These are phyloP conservation scores for Kazachstania viticola DNA, from an alignment of 805 yeast species.

Conservation along the genomic window DNA sequence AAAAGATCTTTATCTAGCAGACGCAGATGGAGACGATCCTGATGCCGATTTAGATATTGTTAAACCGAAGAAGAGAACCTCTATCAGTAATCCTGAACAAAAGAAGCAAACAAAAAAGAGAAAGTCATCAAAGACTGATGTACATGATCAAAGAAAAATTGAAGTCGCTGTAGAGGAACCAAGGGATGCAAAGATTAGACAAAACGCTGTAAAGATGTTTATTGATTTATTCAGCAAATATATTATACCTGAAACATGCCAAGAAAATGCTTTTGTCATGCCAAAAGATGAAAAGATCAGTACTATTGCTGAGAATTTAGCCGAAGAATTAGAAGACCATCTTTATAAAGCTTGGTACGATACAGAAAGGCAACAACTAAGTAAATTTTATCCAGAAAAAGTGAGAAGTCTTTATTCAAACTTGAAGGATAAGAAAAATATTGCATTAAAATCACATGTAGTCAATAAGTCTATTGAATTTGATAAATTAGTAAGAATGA, in stretches of 20 bases:
- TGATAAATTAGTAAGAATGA: constrained; percentile 47
- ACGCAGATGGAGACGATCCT: not conserved
- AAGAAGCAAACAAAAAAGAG: constrained; percentile 2
- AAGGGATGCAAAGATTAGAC: constrained; percentile 30
- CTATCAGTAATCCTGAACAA: not conserved
- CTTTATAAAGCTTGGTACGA: constrained; percentile 31
- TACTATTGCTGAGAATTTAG: constrained; percentile 33
- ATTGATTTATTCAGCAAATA: constrained; percentile 32
- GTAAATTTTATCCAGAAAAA: constrained; percentile 45
- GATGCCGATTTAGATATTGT: not conserved
- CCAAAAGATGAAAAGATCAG: constrained; percentile 26
- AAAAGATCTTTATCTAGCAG: too few relatives aligned
- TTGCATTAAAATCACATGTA: constrained; percentile 44
- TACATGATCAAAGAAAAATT: constrained; percentile 3
- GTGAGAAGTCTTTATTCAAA: constrained; percentile 56
- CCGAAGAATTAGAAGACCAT: constrained; percentile 41
- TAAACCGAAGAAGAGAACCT: not conserved
- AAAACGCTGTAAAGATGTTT: constrained; percentile 43
- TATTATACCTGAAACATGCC: constrained; percentile 22
- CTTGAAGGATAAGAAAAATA: constrained; percentile 45
- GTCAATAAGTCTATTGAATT: constrained; percentile 43
- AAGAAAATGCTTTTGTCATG: constrained; percentile 6
- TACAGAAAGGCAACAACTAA: constrained; percentile 11
- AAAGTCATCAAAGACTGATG: constrained; percentile 4
- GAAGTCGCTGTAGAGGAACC: not conserved